A percentile compares a stretch with the other conserved stretches of the same genome.
phyloP scores from a whole-genome alignment of 2,329 filamentous ascomycete species.

The Phialemoniopsis sp. region DNA sequence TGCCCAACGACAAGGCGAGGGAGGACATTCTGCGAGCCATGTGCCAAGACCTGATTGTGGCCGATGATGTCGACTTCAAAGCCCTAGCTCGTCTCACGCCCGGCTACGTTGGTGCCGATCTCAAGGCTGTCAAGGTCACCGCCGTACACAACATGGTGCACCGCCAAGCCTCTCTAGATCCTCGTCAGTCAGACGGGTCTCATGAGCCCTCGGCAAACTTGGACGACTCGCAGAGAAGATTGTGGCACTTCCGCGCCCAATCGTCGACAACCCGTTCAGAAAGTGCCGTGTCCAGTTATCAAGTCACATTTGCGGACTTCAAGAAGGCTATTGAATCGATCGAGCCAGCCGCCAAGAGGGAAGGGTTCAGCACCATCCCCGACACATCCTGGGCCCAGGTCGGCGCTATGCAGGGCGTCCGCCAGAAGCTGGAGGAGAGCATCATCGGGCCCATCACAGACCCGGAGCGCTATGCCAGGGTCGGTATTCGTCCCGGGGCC shows the following conservation, averaged over 20 bases:
- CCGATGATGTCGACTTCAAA: slow-evolving; percentile 68
- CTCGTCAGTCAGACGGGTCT: slow-evolving; percentile 11
- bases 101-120: slow-evolving; percentile 88
- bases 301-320: slow-evolving; percentile 58
- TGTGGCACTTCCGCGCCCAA: no score
- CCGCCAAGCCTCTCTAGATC: slow-evolving; percentile 18
- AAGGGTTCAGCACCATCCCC: slow-evolving; percentile 93
- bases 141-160: slow-evolving; percentile 32
- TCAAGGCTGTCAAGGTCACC: slow-evolving; percentile 58
- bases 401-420: slow-evolving; percentile 75
- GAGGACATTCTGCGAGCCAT: slow-evolving; percentile 74
- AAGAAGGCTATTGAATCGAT: slow-evolving; percentile 69
- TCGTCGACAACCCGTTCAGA: no score
- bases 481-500: slow-evolving; percentile 77
- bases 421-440: slow-evolving; percentile 75
- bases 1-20: slow-evolving; percentile 75
- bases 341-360: slow-evolving; percentile 78
- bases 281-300: no score
- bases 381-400: slow-evolving; percentile 92
- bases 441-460: slow-evolving; percentile 87
- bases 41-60: slow-evolving; percentile 60
- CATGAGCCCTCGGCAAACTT: not conserved
- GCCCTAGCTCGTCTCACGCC: slow-evolving; percentile 79
- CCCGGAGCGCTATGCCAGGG: slow-evolving; percentile 69
- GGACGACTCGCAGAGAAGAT: no score